Evolutionary conservation across 306 rosid species (phyloP), one percentile per base, ranked within the genome.

Genomic region (Vicia sativa): DNA sequence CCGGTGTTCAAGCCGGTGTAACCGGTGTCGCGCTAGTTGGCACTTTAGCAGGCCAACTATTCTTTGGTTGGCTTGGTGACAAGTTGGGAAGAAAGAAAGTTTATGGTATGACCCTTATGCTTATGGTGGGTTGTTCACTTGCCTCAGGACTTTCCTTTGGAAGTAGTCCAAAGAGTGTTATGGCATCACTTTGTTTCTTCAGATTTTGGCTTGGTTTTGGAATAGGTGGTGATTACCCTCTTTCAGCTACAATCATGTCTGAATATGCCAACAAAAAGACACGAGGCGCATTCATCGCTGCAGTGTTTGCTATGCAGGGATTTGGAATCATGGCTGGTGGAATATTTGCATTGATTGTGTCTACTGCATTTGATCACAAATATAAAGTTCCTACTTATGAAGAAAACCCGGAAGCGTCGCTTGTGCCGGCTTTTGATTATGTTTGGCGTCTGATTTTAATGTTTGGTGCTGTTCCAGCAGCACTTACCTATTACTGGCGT

Each of bases 201-300:
- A 81, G 95, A n/a, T 92, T 92, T 73, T 92, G 98, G 95, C 98
- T 92, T 11, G 98, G 98, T 1, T 92, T 92, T 15, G 98, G 98
- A 5, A 92, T 92, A 35, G 96, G 98, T 13, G 98, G 98, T 1
- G 98, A 92, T 67, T 92, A 92, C 66, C 96, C 98, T 10, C 92
- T 92, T 53, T 92, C 98, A 0, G 95, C 98, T 7, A 92, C 98
- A 6, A 92, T 92, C 45, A 92, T 92, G 98, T 92, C 98, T 2
- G 96, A 92, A 34, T 92, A 92, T 42, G 96, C 98, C 7, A 92
- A 92, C 78, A 92, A 92, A 67, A 92, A 61, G 80, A 92, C 98
- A 0, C 85, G 98, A 2, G 98, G 96, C 5, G 95, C 98, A 0
- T 92, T 92, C 3, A 87, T 92, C 5, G 98, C 98, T 0, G 96